Conservation (phyloP, 2,329 filamentous ascomycete species). For the Penicillium psychrosexuale region DNA sequence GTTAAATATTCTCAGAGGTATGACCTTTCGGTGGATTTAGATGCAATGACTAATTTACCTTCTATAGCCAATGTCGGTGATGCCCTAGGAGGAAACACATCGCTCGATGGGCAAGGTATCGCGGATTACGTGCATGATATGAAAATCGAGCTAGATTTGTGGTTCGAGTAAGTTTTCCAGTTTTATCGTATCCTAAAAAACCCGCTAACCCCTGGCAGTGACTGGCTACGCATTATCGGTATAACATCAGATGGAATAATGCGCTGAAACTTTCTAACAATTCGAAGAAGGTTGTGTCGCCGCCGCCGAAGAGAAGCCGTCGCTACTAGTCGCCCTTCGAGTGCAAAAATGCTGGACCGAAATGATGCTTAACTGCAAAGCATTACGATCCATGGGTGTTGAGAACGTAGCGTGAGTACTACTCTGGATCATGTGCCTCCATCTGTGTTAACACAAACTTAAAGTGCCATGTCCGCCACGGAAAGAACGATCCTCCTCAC, state of each 20-base stretch:
- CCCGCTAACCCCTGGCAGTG: constrained; percentile 21
- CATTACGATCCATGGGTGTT: constrained; percentile 48
- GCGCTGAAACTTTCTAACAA: background rate
- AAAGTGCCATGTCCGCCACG: constrained; percentile 47
- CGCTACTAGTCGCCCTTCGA: constrained; percentile 47
- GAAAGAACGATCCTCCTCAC: constrained; percentile 50
- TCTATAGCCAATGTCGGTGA: constrained; percentile 38
- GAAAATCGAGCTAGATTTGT: constrained; percentile 49
- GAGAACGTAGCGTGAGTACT: constrained; percentile 46
- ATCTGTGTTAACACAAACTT: background rate
- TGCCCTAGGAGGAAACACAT: constrained; percentile 26
- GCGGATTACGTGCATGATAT: constrained; percentile 45
- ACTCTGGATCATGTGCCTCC: background rate
- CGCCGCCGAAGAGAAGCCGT: constrained; percentile 34
- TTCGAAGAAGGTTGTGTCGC: constrained; percentile 27
- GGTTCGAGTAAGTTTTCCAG: constrained; percentile 42
- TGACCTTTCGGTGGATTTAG: background rate
- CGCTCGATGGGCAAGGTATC: constrained; percentile 36
- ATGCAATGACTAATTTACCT: background rate
- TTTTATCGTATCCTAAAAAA: background rate
- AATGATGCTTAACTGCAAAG: constrained; percentile 53
- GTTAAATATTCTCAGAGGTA: constrained; percentile 44
- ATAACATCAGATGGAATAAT: background rate
- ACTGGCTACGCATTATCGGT: constrained; percentile 40
- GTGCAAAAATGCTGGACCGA: constrained; percentile 56